Evolutionary conservation across 331 rosid species (phyloP), one percentile per base, ranked within the genome.

Genomic region (Cydonia oblonga): DNA sequence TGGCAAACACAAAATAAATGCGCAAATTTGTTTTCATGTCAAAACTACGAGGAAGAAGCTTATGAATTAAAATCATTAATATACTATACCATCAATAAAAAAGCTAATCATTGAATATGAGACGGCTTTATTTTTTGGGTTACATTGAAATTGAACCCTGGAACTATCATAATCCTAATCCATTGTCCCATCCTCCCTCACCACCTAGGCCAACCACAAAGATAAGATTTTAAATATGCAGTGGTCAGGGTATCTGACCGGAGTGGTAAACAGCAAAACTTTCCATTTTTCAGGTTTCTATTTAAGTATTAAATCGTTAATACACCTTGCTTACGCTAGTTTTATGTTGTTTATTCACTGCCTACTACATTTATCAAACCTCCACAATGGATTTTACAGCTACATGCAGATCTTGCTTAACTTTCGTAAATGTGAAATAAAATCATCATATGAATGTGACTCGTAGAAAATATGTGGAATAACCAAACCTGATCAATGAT

Each of bases 401-500:
- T 52, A 70, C 5, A 53, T 28, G n/a, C 30, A 75, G 38, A 26
- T 61, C 66, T 28, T 61, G 23, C n/a, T 24, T 58, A 44, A 44
- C 52, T 14, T 44, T 44, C 6, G 1, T 44, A 28, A 61, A 61
- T 61, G 38, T 16, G 22, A 26, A 28, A 61, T 28, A 28, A 61
- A 6, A 20, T 16, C 66, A 61, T 61, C 66, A 26, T 16, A 26
- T 7, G 22, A 28, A 28, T 7, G 40, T 26, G 22, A 69, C 38
- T 68, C 16, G 46, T 69, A 28, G 40, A 76, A 56, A 38, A 51
- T 70, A 51, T 58, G 70, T 78, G 75, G 62, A 82, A 67, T 59
- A 32, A 76, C 35, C 86, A 73, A 74, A 95, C 98, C 97, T 91
- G 92, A 51, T 95, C 98, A 66, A 95, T 84, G 77, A 95, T 86